These are phyloP conservation scores for Ramalina peruviana DNA, from an alignment of 495 filamentous ascomycete species.

Conservation along the genomic window DNA sequence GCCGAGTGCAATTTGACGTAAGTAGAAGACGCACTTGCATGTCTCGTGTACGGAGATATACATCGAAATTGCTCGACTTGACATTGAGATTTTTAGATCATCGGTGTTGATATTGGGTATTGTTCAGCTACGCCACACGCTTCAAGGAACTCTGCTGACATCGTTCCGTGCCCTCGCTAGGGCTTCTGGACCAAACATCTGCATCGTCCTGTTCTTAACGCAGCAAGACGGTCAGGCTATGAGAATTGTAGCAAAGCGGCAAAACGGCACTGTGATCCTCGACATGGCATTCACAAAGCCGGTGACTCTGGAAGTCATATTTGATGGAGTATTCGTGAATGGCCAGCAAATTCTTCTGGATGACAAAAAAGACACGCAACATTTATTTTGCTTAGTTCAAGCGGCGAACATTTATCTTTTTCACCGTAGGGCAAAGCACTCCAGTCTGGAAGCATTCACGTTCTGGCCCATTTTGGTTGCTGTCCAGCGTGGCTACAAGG, in stretches of 20 bases:
- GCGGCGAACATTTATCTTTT: background rate
- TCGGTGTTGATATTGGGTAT: too few relatives aligned
- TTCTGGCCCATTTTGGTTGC: background rate
- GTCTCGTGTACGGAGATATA: too few relatives aligned
- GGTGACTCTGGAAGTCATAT: background rate
- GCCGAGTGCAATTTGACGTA: background rate
- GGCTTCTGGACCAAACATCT: background rate
- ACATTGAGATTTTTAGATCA: too few relatives aligned
- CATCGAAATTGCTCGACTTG: too few relatives aligned
- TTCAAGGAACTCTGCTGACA: too few relatives aligned
- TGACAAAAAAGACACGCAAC: background rate
- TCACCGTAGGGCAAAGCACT: background rate
- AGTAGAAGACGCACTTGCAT: too few relatives aligned
- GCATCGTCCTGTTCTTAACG: slow-evolving; percentile 10
- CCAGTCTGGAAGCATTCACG: background rate
- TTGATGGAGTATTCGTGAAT: background rate
- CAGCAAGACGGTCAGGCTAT: background rate
- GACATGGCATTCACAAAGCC: background rate
- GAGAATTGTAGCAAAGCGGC: slow-evolving; percentile 4
- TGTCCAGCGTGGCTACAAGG: background rate
- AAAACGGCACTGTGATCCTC: background rate
- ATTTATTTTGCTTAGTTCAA: background rate
- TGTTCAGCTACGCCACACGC: too few relatives aligned
- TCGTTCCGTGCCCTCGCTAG: too few relatives aligned
- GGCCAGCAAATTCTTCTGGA: background rate